Evolutionary conservation across 805 yeast species (phyloP).

Genomic region (Pichia exigua): DNA sequence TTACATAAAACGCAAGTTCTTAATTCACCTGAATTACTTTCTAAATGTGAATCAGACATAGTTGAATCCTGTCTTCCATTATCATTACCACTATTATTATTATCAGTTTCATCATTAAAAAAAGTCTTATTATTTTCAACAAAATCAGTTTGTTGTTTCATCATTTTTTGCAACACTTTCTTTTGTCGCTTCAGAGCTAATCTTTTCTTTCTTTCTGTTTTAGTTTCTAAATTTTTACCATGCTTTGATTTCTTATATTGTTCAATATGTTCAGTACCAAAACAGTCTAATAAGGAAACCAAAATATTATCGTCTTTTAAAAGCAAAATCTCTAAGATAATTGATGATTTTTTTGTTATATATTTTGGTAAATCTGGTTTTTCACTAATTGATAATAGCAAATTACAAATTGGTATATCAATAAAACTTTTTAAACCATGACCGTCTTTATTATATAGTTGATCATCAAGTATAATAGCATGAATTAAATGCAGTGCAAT

Average conservation of each 20-base stretch:
- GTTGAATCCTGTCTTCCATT: conserved; percentile 7
- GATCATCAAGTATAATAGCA: conserved; percentile 40
- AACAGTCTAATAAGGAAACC: conserved; percentile 44
- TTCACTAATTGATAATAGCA: conserved; percentile 44
- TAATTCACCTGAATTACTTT: conserved; percentile 10
- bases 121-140: conserved; percentile 31
- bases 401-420: conserved; percentile 49
- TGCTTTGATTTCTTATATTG: conserved; percentile 41
- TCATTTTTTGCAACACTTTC: conserved; percentile 54
- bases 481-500: conserved; percentile 62
- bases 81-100: not conserved
- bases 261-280: conserved; percentile 48
- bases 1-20: conserved; percentile 54
- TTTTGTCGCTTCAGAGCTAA: conserved; percentile 56
- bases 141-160: conserved; percentile 42
- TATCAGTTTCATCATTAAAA: conserved; percentile 10
- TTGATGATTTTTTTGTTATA: conserved; percentile 48
- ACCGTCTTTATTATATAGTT: conserved; percentile 25
- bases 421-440: conserved; percentile 30
- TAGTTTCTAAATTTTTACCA: conserved; percentile 40
- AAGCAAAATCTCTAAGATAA: conserved; percentile 43
- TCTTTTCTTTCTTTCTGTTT: conserved; percentile 45
- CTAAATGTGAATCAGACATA: not conserved
- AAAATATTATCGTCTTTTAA: conserved; percentile 41
- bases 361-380: conserved; percentile 40